Conservation (phyloP, 768 basidiomycete genomes). For the Austroboletus eburneus region DNA sequence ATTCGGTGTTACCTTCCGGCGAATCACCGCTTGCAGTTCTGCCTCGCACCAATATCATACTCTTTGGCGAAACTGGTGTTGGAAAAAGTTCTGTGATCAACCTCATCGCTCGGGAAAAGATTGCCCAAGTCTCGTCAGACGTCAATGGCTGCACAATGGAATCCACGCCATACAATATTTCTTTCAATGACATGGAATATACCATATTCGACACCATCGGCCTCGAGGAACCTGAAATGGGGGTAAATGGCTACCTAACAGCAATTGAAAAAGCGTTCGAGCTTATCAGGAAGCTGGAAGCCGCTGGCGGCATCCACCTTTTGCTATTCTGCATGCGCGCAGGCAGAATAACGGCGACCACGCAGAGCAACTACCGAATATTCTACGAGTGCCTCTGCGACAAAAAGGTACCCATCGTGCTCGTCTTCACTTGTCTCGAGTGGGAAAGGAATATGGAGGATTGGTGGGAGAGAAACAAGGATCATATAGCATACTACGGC, state of each 20-base stretch:
- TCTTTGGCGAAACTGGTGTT: slow-evolving; percentile 41
- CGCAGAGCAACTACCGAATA: slow-evolving; percentile 37
- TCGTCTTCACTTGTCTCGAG: slow-evolving; percentile 43
- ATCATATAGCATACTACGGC: slow-evolving; percentile 17
- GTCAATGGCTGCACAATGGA: slow-evolving; percentile 36
- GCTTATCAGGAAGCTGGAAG: slow-evolving; percentile 31
- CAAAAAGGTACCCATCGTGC: slow-evolving; percentile 33
- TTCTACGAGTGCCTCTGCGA: slow-evolving; percentile 39
- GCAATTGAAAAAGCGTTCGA: slow-evolving; percentile 28
- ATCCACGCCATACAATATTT: slow-evolving; percentile 23
- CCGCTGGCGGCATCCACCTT: slow-evolving; percentile 36
- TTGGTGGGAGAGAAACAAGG: slow-evolving; percentile 33
- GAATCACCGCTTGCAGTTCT: background rate
- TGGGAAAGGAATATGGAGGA: slow-evolving; percentile 28
- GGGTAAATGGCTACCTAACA: slow-evolving; percentile 23
- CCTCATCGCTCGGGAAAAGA: slow-evolving; percentile 21
- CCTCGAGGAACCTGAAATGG: slow-evolving; percentile 31
- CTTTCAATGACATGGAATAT: slow-evolving; percentile 19
- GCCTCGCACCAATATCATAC: slow-evolving; percentile 31
- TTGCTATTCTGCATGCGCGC: slow-evolving; percentile 41
- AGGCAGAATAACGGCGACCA: slow-evolving; percentile 33
- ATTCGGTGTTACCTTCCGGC: background rate
- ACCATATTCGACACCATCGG: slow-evolving; percentile 34
- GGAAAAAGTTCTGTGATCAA: slow-evolving; percentile 32
- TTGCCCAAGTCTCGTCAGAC: slow-evolving; percentile 26